phyloP scores from a whole-genome alignment of 371 early-diverging fungal genomes.

The Rhizomucor pusillus region DNA sequence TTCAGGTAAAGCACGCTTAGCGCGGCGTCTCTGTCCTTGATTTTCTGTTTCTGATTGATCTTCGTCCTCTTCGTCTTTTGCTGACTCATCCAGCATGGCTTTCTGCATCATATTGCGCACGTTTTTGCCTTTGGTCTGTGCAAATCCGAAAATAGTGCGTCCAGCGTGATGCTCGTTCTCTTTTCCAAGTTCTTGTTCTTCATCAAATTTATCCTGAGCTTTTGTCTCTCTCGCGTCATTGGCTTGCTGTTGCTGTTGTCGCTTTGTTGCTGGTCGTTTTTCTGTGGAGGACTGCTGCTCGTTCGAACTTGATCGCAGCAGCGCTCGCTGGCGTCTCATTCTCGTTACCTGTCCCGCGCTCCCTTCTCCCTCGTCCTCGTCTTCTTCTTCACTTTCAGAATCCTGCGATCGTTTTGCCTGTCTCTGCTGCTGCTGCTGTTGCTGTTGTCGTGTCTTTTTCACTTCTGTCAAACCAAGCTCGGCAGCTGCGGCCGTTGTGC shows the following conservation, averaged over 20 bases:
- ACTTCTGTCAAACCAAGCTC: constrained; percentile 2
- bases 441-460: constrained; percentile 1
- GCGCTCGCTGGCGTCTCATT: constrained; percentile 2
- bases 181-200: constrained; percentile 26
- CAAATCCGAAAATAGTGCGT: constrained; percentile 34
- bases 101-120: constrained; percentile 37
- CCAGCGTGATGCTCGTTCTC: constrained; percentile 25
- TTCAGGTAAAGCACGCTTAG: not conserved
- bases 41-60: constrained; percentile 4
- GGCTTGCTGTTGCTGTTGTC: constrained; percentile 8
- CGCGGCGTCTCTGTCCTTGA: constrained; percentile 2
- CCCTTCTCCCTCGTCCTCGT: constrained; percentile 5
- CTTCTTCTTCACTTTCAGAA: not conserved
- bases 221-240: constrained; percentile 10
- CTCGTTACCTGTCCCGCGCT: not conserved
- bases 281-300: no score
- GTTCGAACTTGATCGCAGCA: constrained; percentile 12
- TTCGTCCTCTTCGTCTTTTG: constrained; percentile 6
- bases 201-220: constrained; percentile 1
- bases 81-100: constrained; percentile 13
- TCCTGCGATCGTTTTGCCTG: constrained; percentile 2
- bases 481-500: not conserved
- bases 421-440: not conserved
- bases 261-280: constrained; percentile 2
- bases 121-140: constrained; percentile 18